phyloP scores from a whole-genome alignment of 108 stramenopile species.

The Cylindrotheca closterium region DNA sequence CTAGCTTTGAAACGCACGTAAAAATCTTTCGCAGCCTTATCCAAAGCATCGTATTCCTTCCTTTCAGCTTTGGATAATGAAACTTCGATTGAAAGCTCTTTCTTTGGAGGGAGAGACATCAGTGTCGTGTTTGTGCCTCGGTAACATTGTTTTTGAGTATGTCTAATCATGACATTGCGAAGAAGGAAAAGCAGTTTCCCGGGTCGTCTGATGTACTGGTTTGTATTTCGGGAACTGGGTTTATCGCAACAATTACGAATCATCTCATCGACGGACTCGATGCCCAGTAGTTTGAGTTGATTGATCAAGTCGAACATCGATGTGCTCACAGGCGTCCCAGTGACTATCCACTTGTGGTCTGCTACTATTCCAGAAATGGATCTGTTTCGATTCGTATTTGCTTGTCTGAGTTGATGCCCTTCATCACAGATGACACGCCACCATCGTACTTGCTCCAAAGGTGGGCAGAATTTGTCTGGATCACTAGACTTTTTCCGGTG shows the following conservation, averaged over 20 bases:
- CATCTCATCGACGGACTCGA: constrained; percentile 25
- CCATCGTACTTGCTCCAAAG: constrained; percentile 47
- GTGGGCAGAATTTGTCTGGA: constrained; percentile 26
- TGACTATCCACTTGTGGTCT: constrained; percentile 46
- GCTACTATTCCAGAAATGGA: constrained; percentile 31
- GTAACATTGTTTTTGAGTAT: constrained; percentile 36
- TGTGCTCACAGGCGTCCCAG: constrained; percentile 45
- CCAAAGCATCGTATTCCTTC: constrained; percentile 28
- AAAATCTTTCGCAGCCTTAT: constrained; percentile 19
- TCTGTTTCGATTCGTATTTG: constrained; percentile 10
- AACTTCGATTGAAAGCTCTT: constrained; percentile 18
- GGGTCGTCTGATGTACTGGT: neutral
- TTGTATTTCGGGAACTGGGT: neutral
- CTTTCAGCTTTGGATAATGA: constrained; percentile 21
- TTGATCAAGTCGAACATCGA: constrained; percentile 26
- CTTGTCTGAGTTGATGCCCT: constrained; percentile 39
- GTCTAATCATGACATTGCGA: constrained; percentile 41
- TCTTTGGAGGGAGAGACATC: constrained; percentile 36
- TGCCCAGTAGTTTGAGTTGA: constrained; percentile 44
- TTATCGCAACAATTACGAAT: neutral
- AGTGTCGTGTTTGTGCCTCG: constrained; percentile 28
- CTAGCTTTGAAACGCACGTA: constrained; percentile 22
- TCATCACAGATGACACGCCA: constrained; percentile 67
- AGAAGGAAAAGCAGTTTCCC: constrained; percentile 31
- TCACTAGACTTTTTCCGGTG: constrained; percentile 13